phyloP scores from a whole-genome alignment of 192 early-diverging fungal genomes.

The Coemansia sp. region DNA sequence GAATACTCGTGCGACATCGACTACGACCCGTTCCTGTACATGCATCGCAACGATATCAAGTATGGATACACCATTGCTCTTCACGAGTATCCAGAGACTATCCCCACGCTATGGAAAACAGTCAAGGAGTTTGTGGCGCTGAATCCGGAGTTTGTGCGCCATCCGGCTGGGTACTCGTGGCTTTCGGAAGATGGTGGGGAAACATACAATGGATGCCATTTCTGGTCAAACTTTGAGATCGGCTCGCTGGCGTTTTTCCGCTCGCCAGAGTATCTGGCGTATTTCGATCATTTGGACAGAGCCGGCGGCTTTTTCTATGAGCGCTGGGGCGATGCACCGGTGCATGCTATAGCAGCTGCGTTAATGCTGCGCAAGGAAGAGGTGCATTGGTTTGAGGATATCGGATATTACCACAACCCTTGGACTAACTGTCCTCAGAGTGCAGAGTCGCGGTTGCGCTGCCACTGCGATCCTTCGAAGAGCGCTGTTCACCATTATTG shows the following conservation, averaged over 20 bases:
- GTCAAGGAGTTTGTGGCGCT: slow-evolving; percentile 56
- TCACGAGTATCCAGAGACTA: slow-evolving; percentile 67
- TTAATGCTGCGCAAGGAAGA: slow-evolving; percentile 58
- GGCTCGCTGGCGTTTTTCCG: slow-evolving; percentile 63
- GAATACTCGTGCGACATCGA: slow-evolving; percentile 77
- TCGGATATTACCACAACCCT: slow-evolving; percentile 65
- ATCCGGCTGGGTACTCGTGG: slow-evolving; percentile 52
- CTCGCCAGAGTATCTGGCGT: slow-evolving; percentile 64
- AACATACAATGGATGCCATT: slow-evolving; percentile 79
- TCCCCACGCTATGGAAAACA: slow-evolving; percentile 72
- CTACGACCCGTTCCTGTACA: slow-evolving; percentile 80
- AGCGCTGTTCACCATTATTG: slow-evolving; percentile 50
- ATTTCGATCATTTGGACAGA: slow-evolving; percentile 70
- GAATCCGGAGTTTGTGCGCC: slow-evolving; percentile 55
- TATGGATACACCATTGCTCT: slow-evolving; percentile 81
- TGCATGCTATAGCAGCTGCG: slow-evolving; percentile 65
- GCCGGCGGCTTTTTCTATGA: no score
- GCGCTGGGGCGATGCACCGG: slow-evolving; percentile 39
- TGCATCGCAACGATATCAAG: slow-evolving; percentile 74
- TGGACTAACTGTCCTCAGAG: slow-evolving; percentile 54
- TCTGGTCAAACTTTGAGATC: slow-evolving; percentile 91
- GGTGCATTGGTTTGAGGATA: slow-evolving; percentile 71
- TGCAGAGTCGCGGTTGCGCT: slow-evolving; percentile 31
- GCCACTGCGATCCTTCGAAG: slow-evolving; percentile 51
- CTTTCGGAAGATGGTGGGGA: slow-evolving; percentile 58